phyloP scores from a whole-genome alignment of 257 asterid species.

The Solanum chiquidenum region DNA sequence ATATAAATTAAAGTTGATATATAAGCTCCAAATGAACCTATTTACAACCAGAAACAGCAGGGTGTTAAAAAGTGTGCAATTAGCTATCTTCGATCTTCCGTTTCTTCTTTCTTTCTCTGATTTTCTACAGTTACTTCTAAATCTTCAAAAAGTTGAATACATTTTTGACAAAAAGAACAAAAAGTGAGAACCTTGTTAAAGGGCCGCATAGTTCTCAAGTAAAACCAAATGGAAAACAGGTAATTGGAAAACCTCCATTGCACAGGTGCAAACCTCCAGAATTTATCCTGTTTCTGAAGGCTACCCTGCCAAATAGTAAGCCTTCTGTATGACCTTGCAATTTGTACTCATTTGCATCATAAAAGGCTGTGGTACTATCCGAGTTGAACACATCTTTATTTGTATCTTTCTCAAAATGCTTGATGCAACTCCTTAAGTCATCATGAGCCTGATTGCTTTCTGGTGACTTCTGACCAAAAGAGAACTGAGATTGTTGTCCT shows the following conservation, averaged over 20 bases:
- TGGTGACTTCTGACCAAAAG: slow-evolving; percentile 26
- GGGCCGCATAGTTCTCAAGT: background rate
- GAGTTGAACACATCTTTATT: slow-evolving; percentile 9
- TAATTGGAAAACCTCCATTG: slow-evolving; percentile 26
- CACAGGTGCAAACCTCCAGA: slow-evolving; percentile 64
- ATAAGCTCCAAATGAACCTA: background rate
- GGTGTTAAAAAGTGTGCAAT: background rate
- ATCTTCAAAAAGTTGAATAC: background rate
- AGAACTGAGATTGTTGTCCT: slow-evolving; percentile 19
- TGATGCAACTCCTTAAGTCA: slow-evolving; percentile 41
- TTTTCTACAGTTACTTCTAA: background rate
- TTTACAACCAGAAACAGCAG: background rate
- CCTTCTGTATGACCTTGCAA: slow-evolving; percentile 21
- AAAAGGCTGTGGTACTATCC: slow-evolving; percentile 14
- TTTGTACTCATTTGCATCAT: slow-evolving; percentile 38
- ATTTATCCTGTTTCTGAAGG: slow-evolving; percentile 33
- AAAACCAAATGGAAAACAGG: slow-evolving; percentile 38
- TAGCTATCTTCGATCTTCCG: background rate
- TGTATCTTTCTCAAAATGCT: slow-evolving; percentile 39
- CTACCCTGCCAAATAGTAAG: slow-evolving; percentile 41
- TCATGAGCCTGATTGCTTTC: slow-evolving; percentile 16
- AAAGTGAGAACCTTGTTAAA: background rate
- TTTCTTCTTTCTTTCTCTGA: background rate
- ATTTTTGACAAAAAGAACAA: background rate
- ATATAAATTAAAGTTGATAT: background rate